Conservation (phyloP, 2,329 filamentous ascomycete genomes). For the Cladosporium sp. region DNA sequence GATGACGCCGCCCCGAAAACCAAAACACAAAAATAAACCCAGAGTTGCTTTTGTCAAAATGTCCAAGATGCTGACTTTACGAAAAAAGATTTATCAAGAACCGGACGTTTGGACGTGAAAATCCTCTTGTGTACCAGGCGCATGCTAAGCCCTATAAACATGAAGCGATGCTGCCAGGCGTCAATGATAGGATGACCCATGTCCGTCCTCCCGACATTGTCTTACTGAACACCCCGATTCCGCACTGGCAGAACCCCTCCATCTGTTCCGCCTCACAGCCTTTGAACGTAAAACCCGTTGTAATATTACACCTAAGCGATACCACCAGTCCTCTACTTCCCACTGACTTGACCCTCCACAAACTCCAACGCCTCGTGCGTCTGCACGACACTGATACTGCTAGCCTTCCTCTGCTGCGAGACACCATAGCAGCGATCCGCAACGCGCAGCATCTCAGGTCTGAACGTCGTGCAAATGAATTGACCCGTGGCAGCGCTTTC, state of each 20-base stretch:
- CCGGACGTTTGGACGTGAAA: no score
- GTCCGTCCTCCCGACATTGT: no score
- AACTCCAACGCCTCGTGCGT: conserved; percentile 87
- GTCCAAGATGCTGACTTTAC: no score
- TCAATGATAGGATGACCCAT: no score
- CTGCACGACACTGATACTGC: conserved; percentile 84
- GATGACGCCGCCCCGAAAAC: not conserved
- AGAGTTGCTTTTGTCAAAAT: no score
- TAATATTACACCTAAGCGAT: not conserved
- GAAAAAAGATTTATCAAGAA: no score
- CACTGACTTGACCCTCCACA: conserved; percentile 74
- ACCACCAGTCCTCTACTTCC: conserved; percentile 16
- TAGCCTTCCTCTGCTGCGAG: conserved; percentile 86
- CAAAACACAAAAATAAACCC: no score
- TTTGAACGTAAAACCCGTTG: not conserved
- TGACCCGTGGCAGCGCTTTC: conserved; percentile 55
- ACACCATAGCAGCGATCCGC: conserved; percentile 98
- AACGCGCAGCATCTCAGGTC: conserved; percentile 90
- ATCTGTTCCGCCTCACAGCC: no score
- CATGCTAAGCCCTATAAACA: no score
- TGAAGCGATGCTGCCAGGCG: no score
- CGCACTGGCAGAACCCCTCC: not conserved
- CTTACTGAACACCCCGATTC: no score
- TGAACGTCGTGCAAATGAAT: conserved; percentile 98
- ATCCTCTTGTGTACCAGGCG: no score